Conservation (phyloP, 2,329 filamentous ascomycete genomes). For the Didymella arachidicola region DNA sequence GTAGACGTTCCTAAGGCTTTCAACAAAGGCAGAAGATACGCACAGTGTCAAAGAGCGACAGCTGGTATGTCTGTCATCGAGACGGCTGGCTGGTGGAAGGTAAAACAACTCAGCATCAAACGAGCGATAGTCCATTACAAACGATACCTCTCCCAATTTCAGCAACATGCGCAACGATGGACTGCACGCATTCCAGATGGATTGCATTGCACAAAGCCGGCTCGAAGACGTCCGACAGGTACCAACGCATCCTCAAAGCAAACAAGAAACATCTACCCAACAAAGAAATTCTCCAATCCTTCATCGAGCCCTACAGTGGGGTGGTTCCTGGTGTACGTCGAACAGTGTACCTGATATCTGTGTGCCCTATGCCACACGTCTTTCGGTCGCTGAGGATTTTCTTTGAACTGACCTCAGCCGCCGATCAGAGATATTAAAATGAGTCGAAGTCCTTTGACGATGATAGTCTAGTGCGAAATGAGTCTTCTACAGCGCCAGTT, state of each 20-base stretch:
- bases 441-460: neutral
- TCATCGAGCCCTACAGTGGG: neutral
- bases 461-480: neutral
- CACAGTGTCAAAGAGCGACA: neutral
- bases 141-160: slow-evolving; percentile 15
- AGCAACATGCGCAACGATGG: neutral
- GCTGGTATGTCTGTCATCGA: neutral
- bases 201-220: neutral
- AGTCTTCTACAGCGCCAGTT: neutral
- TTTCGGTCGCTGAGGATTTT: neutral
- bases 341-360: neutral
- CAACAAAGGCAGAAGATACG: neutral
- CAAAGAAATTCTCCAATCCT: neutral
- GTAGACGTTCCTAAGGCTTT: too few species aligned
- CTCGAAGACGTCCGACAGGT: neutral
- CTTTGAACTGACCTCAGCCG: neutral
- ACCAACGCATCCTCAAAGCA: neutral
- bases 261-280: neutral
- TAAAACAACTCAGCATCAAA: neutral
- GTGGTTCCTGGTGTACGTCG: neutral
- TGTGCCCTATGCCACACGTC: neutral
- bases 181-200: too few species aligned
- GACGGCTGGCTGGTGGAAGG: too few species aligned
- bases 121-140: neutral
- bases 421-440: neutral